Evolutionary conservation across 108 stramenopile genomes (phyloP).

Genomic region (Fistulifera solaris): DNA sequence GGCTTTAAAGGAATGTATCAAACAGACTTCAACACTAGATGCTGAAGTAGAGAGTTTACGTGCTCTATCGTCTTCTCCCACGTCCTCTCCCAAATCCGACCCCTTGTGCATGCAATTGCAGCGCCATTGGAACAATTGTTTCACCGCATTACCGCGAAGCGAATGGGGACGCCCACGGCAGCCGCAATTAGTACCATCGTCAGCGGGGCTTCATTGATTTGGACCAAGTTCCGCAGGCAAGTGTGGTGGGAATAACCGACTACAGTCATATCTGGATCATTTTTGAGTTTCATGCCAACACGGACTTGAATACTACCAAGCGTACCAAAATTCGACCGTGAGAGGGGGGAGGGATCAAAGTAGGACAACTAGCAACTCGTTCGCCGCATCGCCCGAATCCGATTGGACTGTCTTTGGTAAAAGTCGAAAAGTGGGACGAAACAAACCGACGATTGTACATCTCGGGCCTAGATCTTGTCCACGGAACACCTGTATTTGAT

Average conservation of each 20-base stretch:
- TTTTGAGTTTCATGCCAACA: constrained; percentile 95
- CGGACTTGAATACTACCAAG: constrained; percentile 35
- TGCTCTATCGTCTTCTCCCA: neutral
- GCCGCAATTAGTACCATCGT: constrained; percentile 57
- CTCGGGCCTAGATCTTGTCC: constrained; percentile 71
- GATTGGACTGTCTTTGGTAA: constrained; percentile 83
- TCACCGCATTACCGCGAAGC: constrained; percentile 74
- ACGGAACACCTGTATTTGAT: constrained; percentile 91
- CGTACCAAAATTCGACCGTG: constrained; percentile 77
- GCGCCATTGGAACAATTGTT: constrained; percentile 46
- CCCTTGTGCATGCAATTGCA: constrained; percentile 8
- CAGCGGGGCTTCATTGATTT: constrained; percentile 55
- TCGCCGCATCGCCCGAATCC: constrained; percentile 95
- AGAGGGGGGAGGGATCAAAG: constrained; percentile 63
- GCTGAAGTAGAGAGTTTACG: neutral
- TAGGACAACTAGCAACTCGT: constrained; percentile 88
- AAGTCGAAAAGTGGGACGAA: constrained; percentile 46
- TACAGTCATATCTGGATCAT: constrained; percentile 82
- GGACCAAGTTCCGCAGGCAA: neutral
- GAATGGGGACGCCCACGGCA: constrained; percentile 84
- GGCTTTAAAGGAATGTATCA: constrained; percentile 21
- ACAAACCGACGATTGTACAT: constrained; percentile 45
- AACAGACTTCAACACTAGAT: constrained; percentile 12
- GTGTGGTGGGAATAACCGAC: neutral
- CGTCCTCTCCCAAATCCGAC: constrained; percentile 18